Percentiles rank a stretch among this genome's conserved stretches.
Evolutionary conservation across 805 yeast genomes (phyloP).

Genomic region (Ogataea siamensis): DNA sequence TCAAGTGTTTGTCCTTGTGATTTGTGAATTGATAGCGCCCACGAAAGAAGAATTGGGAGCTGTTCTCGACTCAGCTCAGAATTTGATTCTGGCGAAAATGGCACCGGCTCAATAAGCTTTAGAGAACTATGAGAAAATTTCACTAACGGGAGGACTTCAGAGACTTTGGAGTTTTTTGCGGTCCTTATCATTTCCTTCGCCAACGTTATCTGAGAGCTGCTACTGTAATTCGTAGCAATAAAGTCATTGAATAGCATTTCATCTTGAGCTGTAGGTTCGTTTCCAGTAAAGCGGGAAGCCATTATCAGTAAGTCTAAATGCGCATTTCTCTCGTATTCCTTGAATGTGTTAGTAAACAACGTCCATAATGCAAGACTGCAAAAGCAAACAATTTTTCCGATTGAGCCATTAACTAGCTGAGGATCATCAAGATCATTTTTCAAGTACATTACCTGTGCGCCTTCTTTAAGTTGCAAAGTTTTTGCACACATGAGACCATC

Average conservation of each 20-base stretch:
- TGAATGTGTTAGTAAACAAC: slow-evolving; percentile 24
- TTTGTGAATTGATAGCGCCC: slow-evolving; percentile 85
- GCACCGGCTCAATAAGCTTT: slow-evolving; percentile 34
- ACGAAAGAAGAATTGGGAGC: slow-evolving; percentile 67
- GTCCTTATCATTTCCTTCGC: slow-evolving; percentile 24
- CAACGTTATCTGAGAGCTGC: slow-evolving; percentile 5
- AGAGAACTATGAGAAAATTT: slow-evolving; percentile 39
- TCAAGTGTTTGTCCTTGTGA: slow-evolving; percentile 83
- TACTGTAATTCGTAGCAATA: slow-evolving; percentile 11
- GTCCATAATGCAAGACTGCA: slow-evolving; percentile 33
- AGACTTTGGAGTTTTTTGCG: slow-evolving; percentile 20
- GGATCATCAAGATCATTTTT: slow-evolving; percentile 66
- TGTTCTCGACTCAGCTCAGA: slow-evolving; percentile 46
- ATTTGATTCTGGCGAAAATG: slow-evolving; percentile 34
- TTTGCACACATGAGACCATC: slow-evolving; percentile 68
- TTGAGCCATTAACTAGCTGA: slow-evolving; percentile 82
- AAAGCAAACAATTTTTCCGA: slow-evolving; percentile 72
- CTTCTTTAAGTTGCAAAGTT: slow-evolving; percentile 62
- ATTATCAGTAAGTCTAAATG: slow-evolving; percentile 18
- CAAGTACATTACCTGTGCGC: slow-evolving; percentile 93
- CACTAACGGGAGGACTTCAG: slow-evolving; percentile 42
- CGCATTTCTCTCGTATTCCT: slow-evolving; percentile 23
- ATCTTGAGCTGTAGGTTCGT: slow-evolving; percentile 13
- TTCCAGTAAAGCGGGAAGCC: slow-evolving; percentile 19
- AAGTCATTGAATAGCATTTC: slow-evolving; percentile 23